Conservation (phyloP, 1,284 basidiomycete genomes). For the Ustilago crameri region DNA sequence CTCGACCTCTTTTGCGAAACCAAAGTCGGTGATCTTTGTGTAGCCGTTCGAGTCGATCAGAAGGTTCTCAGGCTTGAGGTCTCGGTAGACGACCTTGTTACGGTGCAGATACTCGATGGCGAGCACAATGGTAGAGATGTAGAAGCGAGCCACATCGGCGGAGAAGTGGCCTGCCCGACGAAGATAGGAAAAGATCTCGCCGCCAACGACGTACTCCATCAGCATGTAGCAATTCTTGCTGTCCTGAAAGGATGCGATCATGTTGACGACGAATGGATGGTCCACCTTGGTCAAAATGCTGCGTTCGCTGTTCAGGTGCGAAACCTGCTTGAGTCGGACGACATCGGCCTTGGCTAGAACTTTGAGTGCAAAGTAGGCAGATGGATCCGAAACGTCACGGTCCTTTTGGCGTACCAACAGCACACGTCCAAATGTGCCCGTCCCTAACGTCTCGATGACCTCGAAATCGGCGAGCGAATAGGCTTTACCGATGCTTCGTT, state of each 20-base stretch:
- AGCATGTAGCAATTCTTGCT: constrained; percentile 73
- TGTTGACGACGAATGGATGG: constrained; percentile 66
- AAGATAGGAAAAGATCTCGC: constrained; percentile 72
- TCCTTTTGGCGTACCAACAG: constrained; percentile 50
- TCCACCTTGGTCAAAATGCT: constrained; percentile 68
- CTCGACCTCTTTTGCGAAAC: constrained; percentile 61
- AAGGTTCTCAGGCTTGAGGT: constrained; percentile 67
- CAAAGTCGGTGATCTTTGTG: constrained; percentile 66
- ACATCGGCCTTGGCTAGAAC: constrained; percentile 72
- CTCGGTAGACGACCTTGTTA: constrained; percentile 63
- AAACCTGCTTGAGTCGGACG: constrained; percentile 72
- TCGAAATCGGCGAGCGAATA: constrained; percentile 49
- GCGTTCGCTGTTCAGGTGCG: constrained; percentile 73
- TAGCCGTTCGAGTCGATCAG: constrained; percentile 55
- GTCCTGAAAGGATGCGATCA: constrained; percentile 68
- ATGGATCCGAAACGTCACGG: constrained; percentile 19
- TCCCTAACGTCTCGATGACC: constrained; percentile 56
- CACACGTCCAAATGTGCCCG: constrained; percentile 63
- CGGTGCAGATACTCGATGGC: constrained; percentile 68
- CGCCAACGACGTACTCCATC: constrained; percentile 72
- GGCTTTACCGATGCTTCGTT: background rate
- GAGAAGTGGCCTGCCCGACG: constrained; percentile 70
- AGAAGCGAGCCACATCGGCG: constrained; percentile 72
- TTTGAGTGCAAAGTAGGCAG: constrained; percentile 71
- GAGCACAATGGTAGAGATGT: constrained; percentile 71